A percentile compares a stretch with the other conserved stretches of the same genome.
phyloP scores from a whole-genome alignment of 2,329 filamentous ascomycete genomes.

The Albophoma yamanashiensis region DNA sequence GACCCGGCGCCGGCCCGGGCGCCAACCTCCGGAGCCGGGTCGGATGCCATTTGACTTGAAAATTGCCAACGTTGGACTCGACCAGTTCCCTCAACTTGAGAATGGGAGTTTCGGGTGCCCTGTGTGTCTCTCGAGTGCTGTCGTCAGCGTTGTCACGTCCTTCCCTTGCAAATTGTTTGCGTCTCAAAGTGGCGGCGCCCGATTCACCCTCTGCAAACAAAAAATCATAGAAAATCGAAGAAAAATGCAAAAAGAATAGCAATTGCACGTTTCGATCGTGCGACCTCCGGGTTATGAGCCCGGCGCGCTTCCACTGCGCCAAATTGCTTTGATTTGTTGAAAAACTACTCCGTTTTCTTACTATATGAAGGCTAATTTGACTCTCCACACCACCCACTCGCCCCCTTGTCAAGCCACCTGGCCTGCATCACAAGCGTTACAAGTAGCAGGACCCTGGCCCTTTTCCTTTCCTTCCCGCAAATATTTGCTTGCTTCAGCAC shows the following conservation, averaged over 20 bases:
- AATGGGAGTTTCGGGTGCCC: too few species aligned
- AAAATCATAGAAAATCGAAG: background rate
- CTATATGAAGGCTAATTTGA: background rate
- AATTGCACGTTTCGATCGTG: conserved; percentile 20
- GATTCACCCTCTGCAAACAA: background rate
- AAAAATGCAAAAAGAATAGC: conserved; percentile 11
- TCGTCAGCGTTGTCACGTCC: too few species aligned
- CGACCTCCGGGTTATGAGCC: conserved; percentile 18
- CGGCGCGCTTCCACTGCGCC: conserved; percentile 18
- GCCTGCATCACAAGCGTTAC: background rate
- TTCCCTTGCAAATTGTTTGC: too few species aligned
- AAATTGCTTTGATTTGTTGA: conserved; percentile 11
- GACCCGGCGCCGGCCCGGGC: too few species aligned
- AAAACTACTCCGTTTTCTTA: rapidly evolving
- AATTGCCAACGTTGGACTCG: too few species aligned
- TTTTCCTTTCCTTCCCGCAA: background rate
- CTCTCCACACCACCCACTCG: rapidly evolving
- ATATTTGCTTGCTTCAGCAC: background rate
- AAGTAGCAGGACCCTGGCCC: background rate
- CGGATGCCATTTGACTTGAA: too few species aligned
- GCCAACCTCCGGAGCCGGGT: too few species aligned
- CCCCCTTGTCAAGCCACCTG: background rate
- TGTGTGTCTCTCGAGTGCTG: too few species aligned
- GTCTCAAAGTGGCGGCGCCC: too few species aligned
- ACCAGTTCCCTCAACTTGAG: too few species aligned